Conservation (phyloP, 169 alveolate species). For the Plasmodium chabaudi region DNA sequence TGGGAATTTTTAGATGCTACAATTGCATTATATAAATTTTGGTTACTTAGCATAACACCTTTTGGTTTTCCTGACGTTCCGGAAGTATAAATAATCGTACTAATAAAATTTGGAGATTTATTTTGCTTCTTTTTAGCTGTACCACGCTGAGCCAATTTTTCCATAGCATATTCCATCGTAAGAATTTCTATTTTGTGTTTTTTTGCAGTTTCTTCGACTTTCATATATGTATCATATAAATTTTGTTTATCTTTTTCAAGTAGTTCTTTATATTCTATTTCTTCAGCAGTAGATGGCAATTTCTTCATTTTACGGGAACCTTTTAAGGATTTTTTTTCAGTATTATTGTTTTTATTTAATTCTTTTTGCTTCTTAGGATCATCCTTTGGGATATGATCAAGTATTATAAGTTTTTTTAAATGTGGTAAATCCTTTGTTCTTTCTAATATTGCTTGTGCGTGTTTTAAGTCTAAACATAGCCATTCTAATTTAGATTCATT, state of each 20-base stretch:
- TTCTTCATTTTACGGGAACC: too few species aligned
- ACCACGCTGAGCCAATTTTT: not conserved
- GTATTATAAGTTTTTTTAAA: conserved; percentile 33
- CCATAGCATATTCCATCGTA: not conserved
- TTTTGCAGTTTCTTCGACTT: too few species aligned
- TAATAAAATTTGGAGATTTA: conserved; percentile 82
- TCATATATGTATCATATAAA: too few species aligned
- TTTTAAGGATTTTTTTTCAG: too few species aligned
- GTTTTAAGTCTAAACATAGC: conserved; percentile 37
- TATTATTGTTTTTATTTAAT: too few species aligned
- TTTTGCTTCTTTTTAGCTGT: not conserved
- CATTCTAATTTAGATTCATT: conserved; percentile 50
- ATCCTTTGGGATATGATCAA: conserved; percentile 9
- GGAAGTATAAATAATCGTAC: conserved; percentile 95
- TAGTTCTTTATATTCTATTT: too few species aligned
- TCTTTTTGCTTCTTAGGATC: not conserved
- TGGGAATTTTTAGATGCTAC: not conserved
- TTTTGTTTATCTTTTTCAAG: too few species aligned
- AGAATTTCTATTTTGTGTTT: not conserved
- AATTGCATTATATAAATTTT: conserved; percentile 43
- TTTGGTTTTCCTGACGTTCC: conserved; percentile 99
- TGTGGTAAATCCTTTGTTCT: conserved; percentile 14
- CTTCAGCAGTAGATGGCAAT: too few species aligned
- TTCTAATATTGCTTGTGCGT: conserved; percentile 3
- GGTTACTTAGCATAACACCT: conserved; percentile 95